A percentile compares a stretch with the other conserved stretches of the same genome.
phyloP scores from a whole-genome alignment of 2,329 filamentous ascomycete species.

The Neonectria faginata region DNA sequence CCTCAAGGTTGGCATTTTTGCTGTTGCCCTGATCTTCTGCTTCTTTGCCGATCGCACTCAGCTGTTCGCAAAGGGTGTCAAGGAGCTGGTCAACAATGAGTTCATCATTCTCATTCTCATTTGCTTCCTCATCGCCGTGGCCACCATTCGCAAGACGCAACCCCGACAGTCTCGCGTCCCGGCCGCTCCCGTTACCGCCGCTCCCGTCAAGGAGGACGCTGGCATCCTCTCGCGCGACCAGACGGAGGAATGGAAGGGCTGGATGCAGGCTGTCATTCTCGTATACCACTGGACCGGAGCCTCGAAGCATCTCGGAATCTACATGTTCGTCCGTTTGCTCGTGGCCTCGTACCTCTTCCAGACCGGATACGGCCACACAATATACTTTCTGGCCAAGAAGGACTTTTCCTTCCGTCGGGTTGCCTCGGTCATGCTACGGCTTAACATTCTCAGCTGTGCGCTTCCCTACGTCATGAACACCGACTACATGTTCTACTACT shows the following conservation, averaged over 20 bases:
- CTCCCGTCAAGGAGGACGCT: constrained; percentile 30
- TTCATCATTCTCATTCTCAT: constrained; percentile 35
- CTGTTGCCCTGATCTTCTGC: constrained; percentile 44
- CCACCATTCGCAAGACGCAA: constrained; percentile 37
- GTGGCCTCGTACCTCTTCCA: constrained; percentile 72
- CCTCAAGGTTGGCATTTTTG: constrained; percentile 44
- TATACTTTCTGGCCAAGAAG: constrained; percentile 66
- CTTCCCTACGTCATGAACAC: constrained; percentile 68
- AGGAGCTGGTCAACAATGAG: constrained; percentile 36
- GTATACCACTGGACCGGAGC: constrained; percentile 70
- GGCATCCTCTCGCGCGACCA: constrained; percentile 59
- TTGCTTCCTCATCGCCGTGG: constrained; percentile 20
- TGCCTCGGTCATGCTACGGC: constrained; percentile 64
- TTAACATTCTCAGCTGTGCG: constrained; percentile 66
- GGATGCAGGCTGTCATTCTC: constrained; percentile 67
- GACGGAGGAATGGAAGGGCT: constrained; percentile 74
- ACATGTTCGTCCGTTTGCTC: constrained; percentile 65
- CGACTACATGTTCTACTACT: constrained; percentile 65
- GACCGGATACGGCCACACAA: constrained; percentile 70
- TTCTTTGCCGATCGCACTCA: constrained; percentile 47
- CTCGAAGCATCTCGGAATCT: constrained; percentile 59
- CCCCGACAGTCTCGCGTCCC: constrained; percentile 32
- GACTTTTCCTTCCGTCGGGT: constrained; percentile 68
- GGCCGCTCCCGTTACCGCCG: constrained; percentile 17
- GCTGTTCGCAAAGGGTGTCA: constrained; percentile 44